Base-by-base conservation (phyloP, 2,329 filamentous ascomycete species). In the Coniella lustricola region DNA sequence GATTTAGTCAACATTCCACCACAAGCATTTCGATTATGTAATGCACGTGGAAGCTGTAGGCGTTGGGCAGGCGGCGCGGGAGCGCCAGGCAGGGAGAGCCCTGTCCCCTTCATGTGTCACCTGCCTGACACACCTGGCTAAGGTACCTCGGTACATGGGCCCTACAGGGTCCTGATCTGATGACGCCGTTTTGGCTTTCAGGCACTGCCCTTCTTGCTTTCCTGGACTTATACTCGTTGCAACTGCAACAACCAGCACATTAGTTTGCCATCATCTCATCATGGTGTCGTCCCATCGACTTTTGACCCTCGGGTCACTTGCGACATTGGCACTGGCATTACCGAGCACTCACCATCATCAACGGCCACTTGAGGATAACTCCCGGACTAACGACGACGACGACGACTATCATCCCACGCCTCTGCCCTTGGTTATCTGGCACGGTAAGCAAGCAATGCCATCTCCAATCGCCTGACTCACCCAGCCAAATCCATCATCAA, bases 391-490 rank as follows among this genome's bases (percentile, higher is more conserved):
- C 25, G 25, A 10, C 25, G 44, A 50, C 12, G 55, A 65, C 54
- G 66, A 68, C 22, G 66, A 73, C 35, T 59, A 70, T 42, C 66
- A 75, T 60, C 77, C 82, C 56, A 82, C 77, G n/a, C 89, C 87
- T 3, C 77, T 96, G 25, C 93, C 93, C 1, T 75, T 98, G 32
- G 77, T 98, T 51, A 87, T 98, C 69, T 98, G 93, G 93, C 93
- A 98, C 67, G 93, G 66, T 68, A 55, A 41, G 61, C 39, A 18
- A 17, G 13, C 16, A 16, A 37, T 10, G 10, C 20, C 17, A 18
- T 49, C 70, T 84, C n/a, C 80, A 80, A 56, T 69, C 29, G 42
- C 37, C 33, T 39, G 21, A n/a, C 71, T 54, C 62, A 5, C 22
- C 21, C 25, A 29, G 10, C 35, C 35, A 10, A n/a, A 4, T 21